phyloP scores from a whole-genome alignment of 2,329 filamentous ascomycete species.

The Pseudomassariella vexata region DNA sequence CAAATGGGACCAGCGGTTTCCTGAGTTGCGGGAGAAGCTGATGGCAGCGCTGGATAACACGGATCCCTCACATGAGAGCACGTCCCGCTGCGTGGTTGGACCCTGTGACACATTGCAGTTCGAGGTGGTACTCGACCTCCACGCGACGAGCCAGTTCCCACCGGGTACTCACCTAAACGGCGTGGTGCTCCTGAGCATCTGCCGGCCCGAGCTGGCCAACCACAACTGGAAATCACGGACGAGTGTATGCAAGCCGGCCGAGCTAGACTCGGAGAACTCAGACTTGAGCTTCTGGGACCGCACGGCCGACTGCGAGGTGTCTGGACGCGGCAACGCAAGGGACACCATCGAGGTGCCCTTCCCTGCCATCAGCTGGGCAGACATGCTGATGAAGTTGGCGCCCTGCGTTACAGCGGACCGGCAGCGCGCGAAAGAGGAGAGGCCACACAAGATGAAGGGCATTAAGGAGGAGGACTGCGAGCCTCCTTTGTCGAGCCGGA shows the following conservation, averaged over 20 bases:
- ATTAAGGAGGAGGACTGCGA: constrained; percentile 28
- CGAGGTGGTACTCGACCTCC: constrained; percentile 54
- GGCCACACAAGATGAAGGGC: constrained; percentile 7
- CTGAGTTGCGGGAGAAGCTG: constrained; percentile 48
- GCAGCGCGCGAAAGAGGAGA: constrained; percentile 11
- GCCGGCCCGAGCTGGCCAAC: constrained; percentile 45
- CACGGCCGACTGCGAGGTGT: constrained; percentile 39
- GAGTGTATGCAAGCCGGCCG: constrained; percentile 49
- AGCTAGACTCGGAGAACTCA: constrained; percentile 39
- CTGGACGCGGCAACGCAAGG: constrained; percentile 7
- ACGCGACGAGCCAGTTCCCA: constrained; percentile 52
- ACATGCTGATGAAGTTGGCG: constrained; percentile 51
- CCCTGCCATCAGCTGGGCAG: constrained; percentile 52
- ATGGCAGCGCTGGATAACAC: constrained; percentile 41
- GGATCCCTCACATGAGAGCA: constrained; percentile 22
- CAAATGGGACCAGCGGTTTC: constrained; percentile 54
- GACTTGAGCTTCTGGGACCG: constrained; percentile 39
- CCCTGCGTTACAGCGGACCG: constrained; percentile 35
- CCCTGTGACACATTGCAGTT: constrained; percentile 57
- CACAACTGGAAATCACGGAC: constrained; percentile 58
- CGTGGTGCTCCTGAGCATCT: constrained; percentile 53
- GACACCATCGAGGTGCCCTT: constrained; percentile 51
- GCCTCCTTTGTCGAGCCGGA: constrained; percentile 8
- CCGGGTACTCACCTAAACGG: constrained; percentile 54
- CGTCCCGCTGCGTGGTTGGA: constrained; percentile 25